Evolutionary conservation across 2,329 filamentous ascomycete genomes (phyloP).

Genomic region (Fusarium sp.): DNA sequence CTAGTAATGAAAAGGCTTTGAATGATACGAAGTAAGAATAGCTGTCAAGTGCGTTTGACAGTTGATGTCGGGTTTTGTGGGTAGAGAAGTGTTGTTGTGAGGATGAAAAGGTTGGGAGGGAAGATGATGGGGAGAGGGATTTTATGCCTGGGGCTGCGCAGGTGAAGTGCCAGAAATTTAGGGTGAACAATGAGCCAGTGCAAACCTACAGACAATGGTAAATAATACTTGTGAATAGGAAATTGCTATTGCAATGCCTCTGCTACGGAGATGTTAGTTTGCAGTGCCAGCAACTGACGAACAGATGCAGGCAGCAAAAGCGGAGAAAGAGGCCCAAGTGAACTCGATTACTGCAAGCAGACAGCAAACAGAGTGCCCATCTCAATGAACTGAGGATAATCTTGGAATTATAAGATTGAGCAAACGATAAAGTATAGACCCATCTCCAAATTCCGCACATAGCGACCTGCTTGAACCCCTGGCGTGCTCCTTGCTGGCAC

Average conservation of each 20-base stretch:
- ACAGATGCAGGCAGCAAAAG: constrained; percentile 3
- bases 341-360: background rate
- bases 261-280: constrained; percentile 4
- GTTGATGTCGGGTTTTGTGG: background rate
- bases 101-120: constrained; percentile 23
- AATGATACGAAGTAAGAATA: background rate
- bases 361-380: background rate
- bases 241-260: background rate
- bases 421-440: background rate
- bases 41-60: background rate
- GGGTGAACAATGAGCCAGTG: background rate
- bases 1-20: background rate
- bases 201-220: background rate
- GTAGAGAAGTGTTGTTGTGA: constrained; percentile 11
- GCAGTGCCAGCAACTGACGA: constrained; percentile 14
- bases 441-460: background rate
- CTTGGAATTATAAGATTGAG: too few species aligned
- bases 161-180: background rate
- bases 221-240: background rate
- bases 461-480: background rate
- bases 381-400: fast-evolving
- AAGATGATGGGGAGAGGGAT: background rate
- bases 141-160: constrained; percentile 7
- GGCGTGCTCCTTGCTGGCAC: background rate
- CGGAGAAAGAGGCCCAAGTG: background rate